These are phyloP conservation scores for Trebouxia sp. DNA, from an alignment of 139 green algal species.

Conservation along the genomic window DNA sequence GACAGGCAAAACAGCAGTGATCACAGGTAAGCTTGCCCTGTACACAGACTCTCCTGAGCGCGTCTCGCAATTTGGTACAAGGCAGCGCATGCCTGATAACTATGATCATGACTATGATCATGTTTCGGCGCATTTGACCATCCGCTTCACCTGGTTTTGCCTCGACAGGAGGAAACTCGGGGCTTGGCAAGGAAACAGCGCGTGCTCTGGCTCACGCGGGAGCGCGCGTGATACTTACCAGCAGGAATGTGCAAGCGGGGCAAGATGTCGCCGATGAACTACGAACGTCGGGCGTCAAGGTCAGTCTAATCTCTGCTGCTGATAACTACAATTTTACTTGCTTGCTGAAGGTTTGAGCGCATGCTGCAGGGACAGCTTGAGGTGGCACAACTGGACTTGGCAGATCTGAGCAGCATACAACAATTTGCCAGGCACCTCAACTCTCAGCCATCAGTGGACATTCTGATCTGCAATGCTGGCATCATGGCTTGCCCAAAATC, in stretches of 20 bases:
- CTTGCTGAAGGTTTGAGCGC: background rate
- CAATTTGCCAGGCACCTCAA: conserved; percentile 39
- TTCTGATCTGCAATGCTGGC: conserved; percentile 48
- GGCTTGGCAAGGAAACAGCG: background rate
- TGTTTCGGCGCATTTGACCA: too few species aligned
- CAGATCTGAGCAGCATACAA: conserved; percentile 37
- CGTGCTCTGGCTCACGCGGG: background rate
- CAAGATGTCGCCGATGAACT: conserved; percentile 1
- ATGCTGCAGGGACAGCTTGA: background rate
- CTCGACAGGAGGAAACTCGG: background rate
- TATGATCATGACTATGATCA: too few species aligned
- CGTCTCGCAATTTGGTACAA: background rate
- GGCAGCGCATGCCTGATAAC: too few species aligned
- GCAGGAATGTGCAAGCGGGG: background rate
- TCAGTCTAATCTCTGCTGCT: background rate
- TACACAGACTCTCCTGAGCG: background rate
- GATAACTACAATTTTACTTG: background rate
- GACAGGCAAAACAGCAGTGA: conserved; percentile 34
- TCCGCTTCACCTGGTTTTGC: too few species aligned
- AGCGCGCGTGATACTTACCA: background rate
- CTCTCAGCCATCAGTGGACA: conserved; percentile 24
- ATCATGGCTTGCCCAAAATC: conserved; percentile 26
- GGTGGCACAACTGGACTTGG: conserved; percentile 44
- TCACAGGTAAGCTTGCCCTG: conserved; percentile 30
- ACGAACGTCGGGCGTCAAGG: background rate